A percentile compares a stretch with the other conserved stretches of the same genome.
Conservation (phyloP, 768 basidiomycete genomes). For the Russula sp. region DNA sequence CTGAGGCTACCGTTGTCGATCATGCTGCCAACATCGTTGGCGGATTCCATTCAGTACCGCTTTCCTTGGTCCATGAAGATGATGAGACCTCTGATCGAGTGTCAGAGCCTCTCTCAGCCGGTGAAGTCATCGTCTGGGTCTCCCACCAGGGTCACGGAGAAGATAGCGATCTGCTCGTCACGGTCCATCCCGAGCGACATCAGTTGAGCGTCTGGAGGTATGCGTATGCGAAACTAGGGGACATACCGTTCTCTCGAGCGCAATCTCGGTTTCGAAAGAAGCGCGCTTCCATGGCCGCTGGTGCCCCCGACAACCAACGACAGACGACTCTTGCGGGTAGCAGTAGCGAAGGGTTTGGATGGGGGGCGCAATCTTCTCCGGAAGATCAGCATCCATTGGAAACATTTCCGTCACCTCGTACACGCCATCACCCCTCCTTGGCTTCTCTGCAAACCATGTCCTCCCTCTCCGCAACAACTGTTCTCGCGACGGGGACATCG, state of each 20-base stretch:
- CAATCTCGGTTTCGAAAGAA: conserved; percentile 41
- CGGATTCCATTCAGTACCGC: conserved; percentile 38
- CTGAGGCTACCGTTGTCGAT: conserved; percentile 71
- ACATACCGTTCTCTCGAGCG: conserved; percentile 45
- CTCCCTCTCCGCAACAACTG: conserved; percentile 48
- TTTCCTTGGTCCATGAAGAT: conserved; percentile 24
- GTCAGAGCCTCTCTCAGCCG: conserved; percentile 54
- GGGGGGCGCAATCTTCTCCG: conserved; percentile 24
- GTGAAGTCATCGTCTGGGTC: conserved; percentile 64
- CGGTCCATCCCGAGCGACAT: conserved; percentile 52
- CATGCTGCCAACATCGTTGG: conserved; percentile 60
- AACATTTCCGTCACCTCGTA: conserved; percentile 35
- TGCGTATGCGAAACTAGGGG: conserved; percentile 59
- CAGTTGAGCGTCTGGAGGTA: conserved; percentile 72
- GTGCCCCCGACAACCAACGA: conserved; percentile 29
- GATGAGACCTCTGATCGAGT: conserved; percentile 49
- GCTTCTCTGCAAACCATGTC: conserved; percentile 53
- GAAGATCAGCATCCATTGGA: conserved; percentile 39
- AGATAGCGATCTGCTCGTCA: conserved; percentile 52
- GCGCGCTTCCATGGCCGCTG: conserved; percentile 33
- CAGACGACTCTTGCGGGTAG: conserved; percentile 28
- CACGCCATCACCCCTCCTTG: conserved; percentile 37
- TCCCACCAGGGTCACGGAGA: conserved; percentile 45
- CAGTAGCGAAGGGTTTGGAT: conserved; percentile 24
- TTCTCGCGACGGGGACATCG: conserved; percentile 35